Evolutionary conservation across 176 grass and related monocot species (phyloP).

Genomic region (Aegilops longissima): DNA sequence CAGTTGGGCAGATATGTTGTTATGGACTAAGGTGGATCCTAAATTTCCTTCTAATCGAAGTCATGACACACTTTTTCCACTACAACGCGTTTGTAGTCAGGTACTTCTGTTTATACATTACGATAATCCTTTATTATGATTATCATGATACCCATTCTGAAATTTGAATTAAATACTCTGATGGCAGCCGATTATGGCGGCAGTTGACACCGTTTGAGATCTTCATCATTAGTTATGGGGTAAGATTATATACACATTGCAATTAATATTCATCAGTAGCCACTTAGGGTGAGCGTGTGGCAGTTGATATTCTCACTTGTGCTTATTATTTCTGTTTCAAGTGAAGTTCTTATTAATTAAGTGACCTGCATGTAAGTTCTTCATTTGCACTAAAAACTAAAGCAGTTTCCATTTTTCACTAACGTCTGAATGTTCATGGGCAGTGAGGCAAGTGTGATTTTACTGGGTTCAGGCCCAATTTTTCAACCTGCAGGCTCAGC

Average conservation of each 20-base stretch:
- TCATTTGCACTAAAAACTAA: background rate
- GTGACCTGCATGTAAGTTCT: background rate
- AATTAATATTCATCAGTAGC: background rate
- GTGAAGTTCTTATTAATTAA: constrained; percentile 3
- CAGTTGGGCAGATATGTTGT: constrained; percentile 54
- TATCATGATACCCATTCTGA: background rate
- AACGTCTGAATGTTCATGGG: background rate
- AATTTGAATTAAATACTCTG: constrained; percentile 32
- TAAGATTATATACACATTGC: constrained; percentile 44
- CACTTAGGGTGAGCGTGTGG: background rate
- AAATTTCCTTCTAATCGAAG: constrained; percentile 78
- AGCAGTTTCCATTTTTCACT: background rate
- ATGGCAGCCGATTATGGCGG: constrained; percentile 71
- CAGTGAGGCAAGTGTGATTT: background rate
- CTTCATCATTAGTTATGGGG: constrained; percentile 94
- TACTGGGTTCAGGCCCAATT: background rate
- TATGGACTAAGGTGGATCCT: constrained; percentile 80
- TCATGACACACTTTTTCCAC: constrained; percentile 80
- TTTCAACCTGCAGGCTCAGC: background rate
- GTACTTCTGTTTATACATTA: constrained; percentile 38
- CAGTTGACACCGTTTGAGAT: constrained; percentile 81
- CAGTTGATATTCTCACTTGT: background rate
- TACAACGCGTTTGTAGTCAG: constrained; percentile 94
- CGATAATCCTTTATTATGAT: constrained; percentile 13
- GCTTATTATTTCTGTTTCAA: background rate